Evolutionary conservation across 306 rosid species (phyloP), one percentile per base, ranked within the genome.

Genomic region (Argentina anserina): DNA sequence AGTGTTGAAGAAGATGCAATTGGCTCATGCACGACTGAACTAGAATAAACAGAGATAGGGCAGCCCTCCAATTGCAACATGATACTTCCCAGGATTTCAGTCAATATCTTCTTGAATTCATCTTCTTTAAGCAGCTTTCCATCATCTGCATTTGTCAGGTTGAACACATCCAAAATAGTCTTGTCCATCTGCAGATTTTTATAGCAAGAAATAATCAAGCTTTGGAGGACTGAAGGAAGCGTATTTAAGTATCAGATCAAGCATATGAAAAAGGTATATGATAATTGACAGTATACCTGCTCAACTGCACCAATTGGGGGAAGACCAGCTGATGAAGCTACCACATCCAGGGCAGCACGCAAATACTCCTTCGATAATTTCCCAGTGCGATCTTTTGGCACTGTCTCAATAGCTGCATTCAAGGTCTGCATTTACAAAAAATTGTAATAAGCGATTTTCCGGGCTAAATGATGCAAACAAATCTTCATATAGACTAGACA

Each of bases 11-110:
- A 69, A 29, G 96, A 67, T 52, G 88, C 87, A 18, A 88, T 76
- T 47, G 97, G 96, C 81, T 95, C 97, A 55, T 91, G 99, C 75
- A 95, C 93, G 10, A 95, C 99, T 2, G 96, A 88, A 77, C 87
- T 87, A 49, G 99, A 83, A 75, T 92, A 87, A 74, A 91, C 83
- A 18, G 86, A 70, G 75, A 95, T 84, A 12, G 93, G 90, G 76
- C 49, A 86, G 31, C 87, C 90, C 78, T 92, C 97, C 80, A 95
- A 77, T 63, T 91, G 92, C 81, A 91, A 64, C 99, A 91, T 88
- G 67, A 90, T 80, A 28, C 84, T 70, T 70, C 84, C 97, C 39
- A 91, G 75, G 69, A 95, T 83, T 67, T 86, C 92, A 60, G 84
- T 66, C 74, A 91, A 42, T 56, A 75, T 15, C 82, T 91, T 95